Evolutionary conservation across 306 rosid genomes (phyloP).

Genomic region (Morella rubra): DNA sequence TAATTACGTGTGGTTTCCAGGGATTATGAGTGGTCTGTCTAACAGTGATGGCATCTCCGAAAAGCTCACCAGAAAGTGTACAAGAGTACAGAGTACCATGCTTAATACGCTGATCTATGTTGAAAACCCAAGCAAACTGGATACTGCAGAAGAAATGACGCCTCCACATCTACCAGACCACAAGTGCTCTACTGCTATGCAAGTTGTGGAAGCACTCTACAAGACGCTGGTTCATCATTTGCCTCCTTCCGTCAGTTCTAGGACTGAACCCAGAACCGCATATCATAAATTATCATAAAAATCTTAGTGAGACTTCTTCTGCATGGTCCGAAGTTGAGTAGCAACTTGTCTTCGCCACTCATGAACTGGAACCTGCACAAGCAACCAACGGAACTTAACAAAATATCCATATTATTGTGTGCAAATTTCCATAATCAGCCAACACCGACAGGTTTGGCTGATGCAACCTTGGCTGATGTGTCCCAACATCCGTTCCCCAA

Average conservation of each 20-base stretch:
- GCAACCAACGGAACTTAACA: slow-evolving; percentile 12
- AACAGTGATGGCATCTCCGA: background rate
- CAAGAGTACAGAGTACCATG: background rate
- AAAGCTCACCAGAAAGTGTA: background rate
- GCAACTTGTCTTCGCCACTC: slow-evolving; percentile 83
- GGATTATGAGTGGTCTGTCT: no score
- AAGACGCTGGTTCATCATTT: background rate
- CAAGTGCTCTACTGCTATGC: background rate
- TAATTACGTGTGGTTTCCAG: no score
- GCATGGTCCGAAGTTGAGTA: slow-evolving; percentile 29
- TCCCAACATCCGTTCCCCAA: no score
- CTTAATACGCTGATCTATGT: background rate
- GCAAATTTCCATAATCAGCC: slow-evolving; percentile 9
- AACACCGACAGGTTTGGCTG: background rate
- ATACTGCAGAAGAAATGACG: background rate
- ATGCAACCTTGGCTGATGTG: no score
- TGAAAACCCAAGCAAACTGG: background rate
- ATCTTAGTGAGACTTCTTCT: slow-evolving; percentile 31
- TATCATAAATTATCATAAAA: slow-evolving; percentile 1
- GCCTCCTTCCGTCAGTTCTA: background rate
- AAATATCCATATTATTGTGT: slow-evolving; percentile 4
- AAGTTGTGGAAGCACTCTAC: background rate
- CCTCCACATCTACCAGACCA: background rate
- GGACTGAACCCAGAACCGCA: slow-evolving; percentile 1
- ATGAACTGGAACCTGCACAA: slow-evolving; percentile 57